phyloP scores from a whole-genome alignment of 331 rosid genomes.

The Cydonia oblonga region DNA sequence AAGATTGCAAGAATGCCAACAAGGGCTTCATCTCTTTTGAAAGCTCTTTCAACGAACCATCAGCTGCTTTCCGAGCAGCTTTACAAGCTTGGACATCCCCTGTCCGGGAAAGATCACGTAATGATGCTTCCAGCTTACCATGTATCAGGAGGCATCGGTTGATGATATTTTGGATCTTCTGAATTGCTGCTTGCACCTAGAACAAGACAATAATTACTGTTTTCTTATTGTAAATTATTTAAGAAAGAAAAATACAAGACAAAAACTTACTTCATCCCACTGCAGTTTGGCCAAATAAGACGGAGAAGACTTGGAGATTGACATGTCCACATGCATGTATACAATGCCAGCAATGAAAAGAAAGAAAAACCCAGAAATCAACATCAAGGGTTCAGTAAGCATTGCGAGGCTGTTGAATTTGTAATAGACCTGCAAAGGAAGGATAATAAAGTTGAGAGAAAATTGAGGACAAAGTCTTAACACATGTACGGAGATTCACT shows the following conservation, averaged over 20 bases:
- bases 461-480: not conserved
- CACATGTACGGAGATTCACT: not conserved
- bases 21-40: slow-evolving; percentile 73
- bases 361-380: slow-evolving; percentile 72
- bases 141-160: slow-evolving; percentile 54
- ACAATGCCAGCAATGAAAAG: slow-evolving; percentile 67
- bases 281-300: slow-evolving; percentile 83
- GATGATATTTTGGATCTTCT: slow-evolving; percentile 42
- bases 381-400: slow-evolving; percentile 86
- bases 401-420: slow-evolving; percentile 78
- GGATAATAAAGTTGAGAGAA: not conserved
- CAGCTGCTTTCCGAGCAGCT: slow-evolving; percentile 80
- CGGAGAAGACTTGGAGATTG: slow-evolving; percentile 89
- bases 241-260: not conserved
- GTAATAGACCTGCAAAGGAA: slow-evolving; percentile 72
- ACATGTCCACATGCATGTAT: slow-evolving; percentile 70
- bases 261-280: slow-evolving; percentile 81
- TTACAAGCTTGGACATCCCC: slow-evolving; percentile 85
- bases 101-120: slow-evolving; percentile 83
- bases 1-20: slow-evolving; percentile 59
- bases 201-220: slow-evolving; percentile 9
- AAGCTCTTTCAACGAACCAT: slow-evolving; percentile 70
- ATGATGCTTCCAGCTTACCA: slow-evolving; percentile 76
- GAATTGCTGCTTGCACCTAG: slow-evolving; percentile 74
- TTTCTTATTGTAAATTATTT: not conserved